phyloP scores from a whole-genome alignment of 1,284 basidiomycete species.

The Schizophyllum commune region DNA sequence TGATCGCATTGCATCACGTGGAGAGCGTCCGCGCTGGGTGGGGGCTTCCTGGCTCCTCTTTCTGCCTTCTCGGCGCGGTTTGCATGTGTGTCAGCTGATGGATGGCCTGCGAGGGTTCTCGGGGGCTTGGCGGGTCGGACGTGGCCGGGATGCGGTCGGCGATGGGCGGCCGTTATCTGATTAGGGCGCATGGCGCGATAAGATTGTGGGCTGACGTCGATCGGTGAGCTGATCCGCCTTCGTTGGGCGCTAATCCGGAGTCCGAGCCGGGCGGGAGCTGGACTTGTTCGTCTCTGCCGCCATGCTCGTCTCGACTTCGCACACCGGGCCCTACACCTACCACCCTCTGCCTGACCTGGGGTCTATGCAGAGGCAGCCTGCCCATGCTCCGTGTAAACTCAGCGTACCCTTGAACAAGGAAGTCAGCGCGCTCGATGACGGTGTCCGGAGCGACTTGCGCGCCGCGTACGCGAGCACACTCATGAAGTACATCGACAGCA shows the following conservation, averaged over 20 bases:
- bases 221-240: too few species aligned
- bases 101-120: neutral
- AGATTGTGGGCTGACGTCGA: neutral
- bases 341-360: constrained; percentile 11
- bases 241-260: neutral
- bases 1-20: neutral
- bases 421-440: neutral
- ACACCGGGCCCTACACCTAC: constrained; percentile 5
- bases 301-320: neutral
- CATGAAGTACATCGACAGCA: constrained; percentile 6
- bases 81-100: neutral
- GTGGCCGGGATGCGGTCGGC: neutral
- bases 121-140: neutral
- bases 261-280: neutral
- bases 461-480: constrained; percentile 7
- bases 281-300: neutral
- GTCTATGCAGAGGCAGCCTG: constrained; percentile 5
- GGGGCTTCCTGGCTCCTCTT: neutral
- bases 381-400: neutral
- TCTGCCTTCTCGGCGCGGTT: neutral
- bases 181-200: neutral
- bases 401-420: neutral
- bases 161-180: neutral
- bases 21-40: neutral
- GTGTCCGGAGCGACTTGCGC: neutral